Evolutionary conservation across 192 early-diverging fungal species (phyloP), one percentile per base, ranked within the genome.

Genomic region (Coemansia sp.): DNA sequence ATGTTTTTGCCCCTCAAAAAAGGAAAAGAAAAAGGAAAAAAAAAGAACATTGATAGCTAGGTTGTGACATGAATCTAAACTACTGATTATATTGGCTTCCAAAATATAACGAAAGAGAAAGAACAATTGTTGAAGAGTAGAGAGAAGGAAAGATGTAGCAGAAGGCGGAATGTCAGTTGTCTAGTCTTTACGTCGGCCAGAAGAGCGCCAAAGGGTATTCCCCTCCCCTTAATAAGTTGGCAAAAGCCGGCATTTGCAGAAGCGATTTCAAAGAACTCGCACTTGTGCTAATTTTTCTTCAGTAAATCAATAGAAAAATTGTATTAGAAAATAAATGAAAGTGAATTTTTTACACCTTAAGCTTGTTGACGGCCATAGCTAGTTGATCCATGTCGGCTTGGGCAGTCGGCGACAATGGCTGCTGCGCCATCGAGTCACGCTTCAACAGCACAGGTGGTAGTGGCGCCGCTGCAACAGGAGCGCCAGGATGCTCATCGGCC

Each of bases 371-470:
- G 9, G 79, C 73, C 43, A 69, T 47, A 4, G 79, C 65, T 40
- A 81, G 60, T 64, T 66, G 67, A 18, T 81, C 79, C 79, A 81
- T 81, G 18, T 81, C 79, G 2, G 75, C 75, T 39, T 77, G 72
- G 9, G 72, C 44, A 5, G 60, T 22, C 1, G 80, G 71, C 22
- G 80, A 77, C 61, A 62, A 41, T 27, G 73, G 68, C 27, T 67
- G 74, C 41, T 39, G 31, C 0, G 50, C 53, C 11, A 70, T 27
- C 38, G 79, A 80, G 18, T 72, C 67, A 34, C 79, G 73, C 63
- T 27, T 27, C 27, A 27, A 27, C 27, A 27, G 27, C 27, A 27
- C 27, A 27, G 27, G 27, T 2, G 27, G 27, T 27, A 27, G 1
- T 27, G 27, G 27, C 27, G 27, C 27, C 27, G 27, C 27, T 27